These are phyloP conservation scores for Cicer chorassanicum DNA, from an alignment of 306 rosid species.

Conservation along the genomic window DNA sequence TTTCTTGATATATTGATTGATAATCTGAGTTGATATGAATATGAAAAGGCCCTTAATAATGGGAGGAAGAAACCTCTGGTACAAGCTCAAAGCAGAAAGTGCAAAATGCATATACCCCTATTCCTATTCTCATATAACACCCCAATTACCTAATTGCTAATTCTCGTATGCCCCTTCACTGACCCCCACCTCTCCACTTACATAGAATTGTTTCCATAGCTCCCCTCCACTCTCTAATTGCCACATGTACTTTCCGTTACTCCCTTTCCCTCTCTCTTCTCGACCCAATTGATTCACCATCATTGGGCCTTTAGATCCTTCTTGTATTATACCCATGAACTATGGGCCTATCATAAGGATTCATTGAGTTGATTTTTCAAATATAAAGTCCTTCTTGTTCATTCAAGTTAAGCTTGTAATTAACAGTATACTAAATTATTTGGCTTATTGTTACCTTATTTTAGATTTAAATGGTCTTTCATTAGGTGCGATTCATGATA, in stretches of 20 bases:
- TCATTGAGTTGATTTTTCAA: background rate
- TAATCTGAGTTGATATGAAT: background rate
- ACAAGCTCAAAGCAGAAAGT: conserved; percentile 12
- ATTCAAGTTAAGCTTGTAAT: conserved; percentile 16
- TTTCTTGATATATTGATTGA: background rate
- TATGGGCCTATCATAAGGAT: background rate
- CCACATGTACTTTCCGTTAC: background rate
- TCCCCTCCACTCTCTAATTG: background rate
- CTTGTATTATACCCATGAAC: background rate
- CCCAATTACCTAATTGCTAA: background rate
- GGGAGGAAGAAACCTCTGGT: background rate
- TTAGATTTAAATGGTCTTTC: background rate
- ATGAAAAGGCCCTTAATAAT: background rate
- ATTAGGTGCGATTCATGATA: background rate
- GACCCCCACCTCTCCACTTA: background rate
- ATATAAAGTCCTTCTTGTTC: background rate
- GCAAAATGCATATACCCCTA: background rate
- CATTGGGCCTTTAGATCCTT: background rate
- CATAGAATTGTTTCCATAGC: background rate
- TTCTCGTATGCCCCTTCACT: background rate
- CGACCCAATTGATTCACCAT: background rate
- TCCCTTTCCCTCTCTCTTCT: background rate
- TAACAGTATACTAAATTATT: background rate
- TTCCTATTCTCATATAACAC: background rate
- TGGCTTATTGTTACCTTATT: conserved; percentile 23